Percentiles rank a stretch among this genome's conserved stretches.
Evolutionary conservation across 345 rosid genomes (phyloP).

Genomic region (Rubroshorea leprosula): DNA sequence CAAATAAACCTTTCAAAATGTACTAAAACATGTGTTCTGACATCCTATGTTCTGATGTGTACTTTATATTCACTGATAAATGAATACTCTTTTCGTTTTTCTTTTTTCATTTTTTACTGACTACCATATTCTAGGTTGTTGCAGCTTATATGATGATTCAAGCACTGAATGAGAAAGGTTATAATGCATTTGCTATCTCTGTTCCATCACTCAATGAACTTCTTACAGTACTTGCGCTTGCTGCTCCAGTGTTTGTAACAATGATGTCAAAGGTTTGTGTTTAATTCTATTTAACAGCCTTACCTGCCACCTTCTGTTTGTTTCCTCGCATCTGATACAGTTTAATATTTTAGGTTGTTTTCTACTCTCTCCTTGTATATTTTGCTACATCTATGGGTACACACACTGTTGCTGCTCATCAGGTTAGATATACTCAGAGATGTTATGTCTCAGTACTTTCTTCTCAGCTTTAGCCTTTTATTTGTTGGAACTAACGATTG

Average conservation of each 20-base stretch:
- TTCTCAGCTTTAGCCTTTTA: constrained; percentile 10
- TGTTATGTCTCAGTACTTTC: not conserved
- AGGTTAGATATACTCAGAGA: constrained; percentile 35
- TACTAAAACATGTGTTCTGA: not conserved
- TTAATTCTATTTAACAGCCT: constrained; percentile 8
- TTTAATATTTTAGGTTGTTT: constrained; percentile 54
- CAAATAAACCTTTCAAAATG: not conserved
- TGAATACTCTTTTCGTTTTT: too few species aligned
- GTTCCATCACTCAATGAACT: constrained; percentile 62
- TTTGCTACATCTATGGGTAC: constrained; percentile 89
- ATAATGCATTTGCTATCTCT: constrained; percentile 50
- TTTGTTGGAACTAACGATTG: not conserved
- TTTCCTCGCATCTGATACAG: constrained; percentile 14
- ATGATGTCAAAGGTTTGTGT: constrained; percentile 53
- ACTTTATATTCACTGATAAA: not conserved
- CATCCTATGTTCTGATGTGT: not conserved
- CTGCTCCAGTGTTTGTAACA: constrained; percentile 64
- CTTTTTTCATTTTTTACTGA: constrained; percentile 3
- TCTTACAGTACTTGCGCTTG: constrained; percentile 49
- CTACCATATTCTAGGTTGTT: constrained; percentile 46
- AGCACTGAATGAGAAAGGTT: constrained; percentile 72
- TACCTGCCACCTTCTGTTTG: constrained; percentile 5
- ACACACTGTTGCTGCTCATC: constrained; percentile 76
- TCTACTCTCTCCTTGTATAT: constrained; percentile 71
- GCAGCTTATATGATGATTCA: constrained; percentile 89